Conservation (phyloP, 441 rosid genomes). For the Corymbia calophylla region DNA sequence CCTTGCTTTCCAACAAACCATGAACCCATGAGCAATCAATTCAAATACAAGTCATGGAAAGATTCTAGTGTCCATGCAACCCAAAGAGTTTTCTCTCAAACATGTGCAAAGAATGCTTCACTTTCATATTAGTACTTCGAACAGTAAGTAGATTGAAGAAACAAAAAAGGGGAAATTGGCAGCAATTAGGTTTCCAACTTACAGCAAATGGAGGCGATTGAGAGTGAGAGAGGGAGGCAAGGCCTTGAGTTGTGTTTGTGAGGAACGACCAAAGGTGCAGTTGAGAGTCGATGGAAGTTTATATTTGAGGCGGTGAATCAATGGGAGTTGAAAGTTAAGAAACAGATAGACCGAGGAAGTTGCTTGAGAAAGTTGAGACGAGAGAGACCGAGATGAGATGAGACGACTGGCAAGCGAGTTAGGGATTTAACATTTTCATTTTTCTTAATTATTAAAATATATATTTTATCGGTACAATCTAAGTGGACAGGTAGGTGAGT, state of each 20-base stretch:
- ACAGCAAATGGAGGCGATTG: neutral
- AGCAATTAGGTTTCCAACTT: neutral
- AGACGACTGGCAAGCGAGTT: neutral
- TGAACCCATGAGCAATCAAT: too few relatives aligned
- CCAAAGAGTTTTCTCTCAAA: neutral
- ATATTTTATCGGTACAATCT: too few relatives aligned
- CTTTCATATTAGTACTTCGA: neutral
- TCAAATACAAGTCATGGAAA: neutral
- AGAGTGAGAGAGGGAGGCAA: fast-evolving
- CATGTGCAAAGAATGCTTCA: neutral
- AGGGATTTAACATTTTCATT: fast-evolving
- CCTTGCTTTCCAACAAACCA: too few relatives aligned
- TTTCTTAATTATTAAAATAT: neutral
- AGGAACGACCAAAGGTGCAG: neutral
- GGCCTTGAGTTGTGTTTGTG: fast-evolving
- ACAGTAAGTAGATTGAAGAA: neutral
- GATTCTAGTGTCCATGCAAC: neutral
- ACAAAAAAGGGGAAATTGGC: neutral
- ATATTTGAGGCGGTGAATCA: too few relatives aligned
- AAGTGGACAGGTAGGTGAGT: too few relatives aligned
- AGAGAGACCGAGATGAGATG: fast-evolving
- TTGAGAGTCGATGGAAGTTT: neutral
- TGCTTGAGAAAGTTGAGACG: fast-evolving
- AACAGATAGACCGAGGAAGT: neutral
- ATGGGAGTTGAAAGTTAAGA: neutral